These are phyloP conservation scores for Wickerhamiella hasegawae DNA, from an alignment of 805 yeast species.

Conservation along the genomic window DNA sequence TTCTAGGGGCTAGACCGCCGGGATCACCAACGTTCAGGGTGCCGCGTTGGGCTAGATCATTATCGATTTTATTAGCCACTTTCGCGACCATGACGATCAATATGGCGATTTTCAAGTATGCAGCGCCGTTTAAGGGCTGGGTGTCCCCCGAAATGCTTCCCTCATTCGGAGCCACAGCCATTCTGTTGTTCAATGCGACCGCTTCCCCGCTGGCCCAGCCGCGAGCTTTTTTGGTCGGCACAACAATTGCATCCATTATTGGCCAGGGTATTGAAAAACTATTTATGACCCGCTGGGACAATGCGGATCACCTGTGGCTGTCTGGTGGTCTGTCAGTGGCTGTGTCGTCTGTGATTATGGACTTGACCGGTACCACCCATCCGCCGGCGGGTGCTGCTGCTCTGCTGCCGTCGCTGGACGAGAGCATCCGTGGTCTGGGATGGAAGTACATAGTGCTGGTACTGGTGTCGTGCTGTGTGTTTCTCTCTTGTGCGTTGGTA, in stretches of 20 bases:
- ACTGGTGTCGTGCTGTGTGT: slow-evolving; percentile 32
- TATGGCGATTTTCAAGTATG: slow-evolving; percentile 14
- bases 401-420: slow-evolving; percentile 36
- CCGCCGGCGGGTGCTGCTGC: slow-evolving; percentile 68
- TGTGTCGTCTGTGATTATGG: slow-evolving; percentile 36
- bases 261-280: slow-evolving; percentile 41
- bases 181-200: slow-evolving; percentile 39
- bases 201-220: slow-evolving; percentile 51
- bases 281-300: slow-evolving; percentile 35
- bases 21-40: not conserved
- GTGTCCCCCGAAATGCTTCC: slow-evolving; percentile 18
- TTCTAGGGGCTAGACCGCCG: not conserved
- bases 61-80: slow-evolving; percentile 12
- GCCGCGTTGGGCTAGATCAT: not conserved
- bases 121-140: slow-evolving; percentile 13
- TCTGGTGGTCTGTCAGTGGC: slow-evolving; percentile 45
- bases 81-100: slow-evolving; percentile 18
- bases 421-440: slow-evolving; percentile 30
- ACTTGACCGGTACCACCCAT: slow-evolving; percentile 39
- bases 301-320: slow-evolving; percentile 33
- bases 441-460: slow-evolving; percentile 54
- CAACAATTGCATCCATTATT: slow-evolving; percentile 34
- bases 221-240: slow-evolving; percentile 40
- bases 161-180: slow-evolving; percentile 42
- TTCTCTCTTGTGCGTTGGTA: slow-evolving; percentile 34